Evolutionary conservation across 495 filamentous ascomycete species (phyloP), one percentile per base, ranked within the genome.

Genomic region (Astrothelium macrocarpum): DNA sequence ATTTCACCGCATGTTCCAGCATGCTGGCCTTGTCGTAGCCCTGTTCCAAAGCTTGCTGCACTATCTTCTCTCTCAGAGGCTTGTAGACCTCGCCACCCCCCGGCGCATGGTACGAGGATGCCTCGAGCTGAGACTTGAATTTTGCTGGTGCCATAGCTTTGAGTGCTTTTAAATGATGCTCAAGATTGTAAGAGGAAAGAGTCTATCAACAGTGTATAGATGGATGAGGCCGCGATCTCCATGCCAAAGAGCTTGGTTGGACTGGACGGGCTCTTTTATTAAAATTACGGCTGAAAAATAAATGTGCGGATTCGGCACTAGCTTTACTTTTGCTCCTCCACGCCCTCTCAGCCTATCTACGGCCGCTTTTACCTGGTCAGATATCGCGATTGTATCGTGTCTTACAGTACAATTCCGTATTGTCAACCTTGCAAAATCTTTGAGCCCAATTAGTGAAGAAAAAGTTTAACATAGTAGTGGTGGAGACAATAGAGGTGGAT

Each of bases 11-110:
- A 12, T 53, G 46, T 49, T 63, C 61, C 28, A 49, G 31, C 39
- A 63, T 29, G 9, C 23, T 53, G 61, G 46, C 61, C 42, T 53
- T 31, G 61, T 63, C 61, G 61, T 63, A 63, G 32, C 61, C 61
- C 45, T 53, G 39, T 16, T 23, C 45, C 42, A 63, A 18, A 49
- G 43, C 43, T 49, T 49, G 43, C 43, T 49, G 3, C 43, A 49
- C 43, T 49, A 49, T 49, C 43, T 49, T 49, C 43, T 49, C 43
- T 49, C 43, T 9, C 43, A 49, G 43, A 49, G 43, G 43, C 43
- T 49, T 49, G 43, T 49, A 49, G 9, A 49, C 43, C 43, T 49
- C 43, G 9, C 43, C 43, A 18, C 43, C 43, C 43, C 43, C 43
- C 18, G 43, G 43, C 43, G 43, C 43, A 49, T 49, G 43, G 43